Base-by-base conservation (phyloP, 2,329 filamentous ascomycete species). In the Sporothrix curviconia region DNA sequence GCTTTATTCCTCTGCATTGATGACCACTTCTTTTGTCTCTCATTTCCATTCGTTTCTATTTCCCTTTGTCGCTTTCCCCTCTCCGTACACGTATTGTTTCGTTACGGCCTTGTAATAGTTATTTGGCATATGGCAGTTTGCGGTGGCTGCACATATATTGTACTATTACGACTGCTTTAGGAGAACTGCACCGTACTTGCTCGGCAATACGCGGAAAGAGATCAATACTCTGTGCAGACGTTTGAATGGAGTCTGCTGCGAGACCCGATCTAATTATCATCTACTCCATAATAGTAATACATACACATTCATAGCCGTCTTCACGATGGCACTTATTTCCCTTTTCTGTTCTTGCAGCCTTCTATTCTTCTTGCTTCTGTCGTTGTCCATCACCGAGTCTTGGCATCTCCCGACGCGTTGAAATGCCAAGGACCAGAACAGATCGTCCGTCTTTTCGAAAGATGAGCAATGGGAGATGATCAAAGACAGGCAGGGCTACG, bases 371-470 rank as follows among this genome's bases (percentile, higher is more conserved):
- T 17, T 24, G 5, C 11, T 6, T 53, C 19, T 37, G 24, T 53
- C 37, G 37, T 32, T 3, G n/a, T 32, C 24, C 15, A 42, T 30
- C 28, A 32, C 17, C 25, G 17, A 22, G 37, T 43, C 50, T 53
- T 53, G 50, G 50, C 50, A 9, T 32, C 32, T 42, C 17, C 37
- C 55, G 44, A 25, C 36, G n/a, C 14, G 24, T 47, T 32, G 46
- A 22, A 36, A 40, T 46, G 42, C 47, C 55, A 51, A 57, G 50
- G 47, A 30, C 55, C 47, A 57, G 55, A 57, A 44, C 55, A 53
- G 49, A 53, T 52, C 47, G 47, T 43, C 43, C 42, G 15, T 40
- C 30, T 40, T n/a, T n/a, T n/a, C n/a, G n/a, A n/a, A 9, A 22
- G 17, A 44, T 36, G 34, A 34, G 40, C 30, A 30, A 17, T 32